Evolutionary conservation across 768 basidiomycete genomes (phyloP).

Genomic region (Fomitopsis pulvina): DNA sequence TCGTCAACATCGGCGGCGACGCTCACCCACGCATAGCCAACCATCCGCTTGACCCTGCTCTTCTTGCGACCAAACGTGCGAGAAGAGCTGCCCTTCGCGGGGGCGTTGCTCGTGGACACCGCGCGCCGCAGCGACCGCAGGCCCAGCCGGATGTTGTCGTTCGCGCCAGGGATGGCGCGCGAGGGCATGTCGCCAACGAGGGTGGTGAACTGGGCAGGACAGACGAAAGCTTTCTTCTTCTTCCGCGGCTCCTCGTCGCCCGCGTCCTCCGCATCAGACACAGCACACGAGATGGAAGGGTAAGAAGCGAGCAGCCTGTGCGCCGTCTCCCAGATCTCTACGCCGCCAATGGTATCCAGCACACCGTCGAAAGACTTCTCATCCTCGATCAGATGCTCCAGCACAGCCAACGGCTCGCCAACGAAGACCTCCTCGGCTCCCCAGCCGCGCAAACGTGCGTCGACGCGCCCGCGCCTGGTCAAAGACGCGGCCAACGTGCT

Average conservation of each 20-base stretch:
- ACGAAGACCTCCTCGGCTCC: constrained; percentile 78
- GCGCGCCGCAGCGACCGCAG: constrained; percentile 48
- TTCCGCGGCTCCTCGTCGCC: constrained; percentile 4
- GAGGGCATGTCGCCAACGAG: constrained; percentile 66
- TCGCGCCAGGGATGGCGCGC: constrained; percentile 58
- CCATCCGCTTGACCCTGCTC: constrained; percentile 27
- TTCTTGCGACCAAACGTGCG: background rate
- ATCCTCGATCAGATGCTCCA: constrained; percentile 44
- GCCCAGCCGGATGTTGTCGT: constrained; percentile 69
- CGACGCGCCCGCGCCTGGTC: constrained; percentile 28
- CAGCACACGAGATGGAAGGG: constrained; percentile 20
- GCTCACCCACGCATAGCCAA: constrained; percentile 81
- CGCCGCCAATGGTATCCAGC: constrained; percentile 78
- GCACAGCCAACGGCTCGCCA: constrained; percentile 46
- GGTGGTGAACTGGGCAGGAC: constrained; percentile 63
- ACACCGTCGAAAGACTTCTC: constrained; percentile 71
- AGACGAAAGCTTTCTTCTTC: constrained; percentile 12
- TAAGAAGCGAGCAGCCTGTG: constrained; percentile 45
- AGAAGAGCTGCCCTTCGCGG: constrained; percentile 1
- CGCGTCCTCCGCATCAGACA: constrained; percentile 1
- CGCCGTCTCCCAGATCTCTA: constrained; percentile 71
- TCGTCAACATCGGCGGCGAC: constrained; percentile 78
- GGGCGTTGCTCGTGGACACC: constrained; percentile 13
- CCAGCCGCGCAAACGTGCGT: constrained; percentile 48
- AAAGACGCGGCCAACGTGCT: background rate